phyloP scores from a whole-genome alignment of 768 basidiomycete species.

The Auricularia sp. region DNA sequence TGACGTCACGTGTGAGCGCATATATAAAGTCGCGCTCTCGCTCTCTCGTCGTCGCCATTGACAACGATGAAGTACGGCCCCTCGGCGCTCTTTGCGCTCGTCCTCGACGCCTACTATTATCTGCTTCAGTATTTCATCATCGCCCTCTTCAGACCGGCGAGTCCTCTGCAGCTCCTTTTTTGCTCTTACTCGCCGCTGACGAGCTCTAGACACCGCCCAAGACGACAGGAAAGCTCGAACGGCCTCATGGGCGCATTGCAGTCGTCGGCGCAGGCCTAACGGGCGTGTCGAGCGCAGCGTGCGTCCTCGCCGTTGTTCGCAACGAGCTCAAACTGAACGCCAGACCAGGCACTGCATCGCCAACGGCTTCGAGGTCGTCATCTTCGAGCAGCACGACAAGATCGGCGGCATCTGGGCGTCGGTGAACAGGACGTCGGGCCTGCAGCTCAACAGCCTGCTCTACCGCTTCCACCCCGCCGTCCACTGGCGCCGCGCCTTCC shows the following conservation, averaged over 20 bases:
- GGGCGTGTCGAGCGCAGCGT: slow-evolving; percentile 43
- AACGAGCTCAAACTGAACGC: background rate
- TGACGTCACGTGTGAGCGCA: background rate
- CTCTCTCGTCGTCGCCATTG: background rate
- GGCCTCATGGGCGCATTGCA: slow-evolving; percentile 35
- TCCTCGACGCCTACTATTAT: slow-evolving; percentile 21
- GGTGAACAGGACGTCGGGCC: slow-evolving; percentile 39
- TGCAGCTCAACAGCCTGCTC: slow-evolving; percentile 40
- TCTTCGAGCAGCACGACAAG: slow-evolving; percentile 31
- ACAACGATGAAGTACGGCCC: background rate
- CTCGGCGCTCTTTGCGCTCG: background rate
- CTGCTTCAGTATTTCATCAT: slow-evolving; percentile 28
- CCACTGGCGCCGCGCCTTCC: slow-evolving; percentile 36
- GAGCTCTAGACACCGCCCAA: slow-evolving; percentile 11
- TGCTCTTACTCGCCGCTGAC: background rate
- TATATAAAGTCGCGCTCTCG: background rate
- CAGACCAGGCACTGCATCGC: slow-evolving; percentile 30
- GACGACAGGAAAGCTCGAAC: slow-evolving; percentile 15
- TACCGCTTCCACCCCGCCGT: slow-evolving; percentile 42
- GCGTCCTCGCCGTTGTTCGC: slow-evolving; percentile 2
- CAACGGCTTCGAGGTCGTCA: slow-evolving; percentile 43
- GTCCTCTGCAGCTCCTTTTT: background rate
- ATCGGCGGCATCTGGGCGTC: slow-evolving; percentile 44
- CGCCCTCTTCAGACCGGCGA: slow-evolving; percentile 31
- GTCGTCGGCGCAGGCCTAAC: slow-evolving; percentile 42